Evolutionary conservation across 75 land plant species (phyloP).

Genomic region (Isoetes taiwanensis): DNA sequence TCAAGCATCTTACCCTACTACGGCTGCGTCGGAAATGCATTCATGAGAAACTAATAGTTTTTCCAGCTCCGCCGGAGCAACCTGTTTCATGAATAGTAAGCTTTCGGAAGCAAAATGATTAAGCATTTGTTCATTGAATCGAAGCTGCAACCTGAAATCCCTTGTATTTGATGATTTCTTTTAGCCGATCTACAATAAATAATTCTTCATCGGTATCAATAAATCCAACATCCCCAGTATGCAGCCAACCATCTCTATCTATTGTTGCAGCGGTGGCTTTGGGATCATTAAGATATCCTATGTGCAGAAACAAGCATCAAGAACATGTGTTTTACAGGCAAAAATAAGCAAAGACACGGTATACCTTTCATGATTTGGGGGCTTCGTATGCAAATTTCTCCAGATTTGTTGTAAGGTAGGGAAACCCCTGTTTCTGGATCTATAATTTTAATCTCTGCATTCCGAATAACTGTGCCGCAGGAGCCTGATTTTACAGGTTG

Average conservation of each 20-base stretch:
- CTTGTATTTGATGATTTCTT: conserved; percentile 62
- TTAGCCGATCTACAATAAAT: conserved; percentile 52
- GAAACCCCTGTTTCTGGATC: conserved; percentile 1
- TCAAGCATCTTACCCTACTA: conserved; percentile 88
- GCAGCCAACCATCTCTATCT: conserved; percentile 46
- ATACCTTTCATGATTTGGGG: conserved; percentile 1
- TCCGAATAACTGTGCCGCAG: conserved; percentile 1
- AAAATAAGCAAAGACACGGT: too few species aligned
- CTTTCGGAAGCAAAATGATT: too few species aligned
- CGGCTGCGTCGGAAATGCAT: conserved; percentile 72
- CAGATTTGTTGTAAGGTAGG: background rate
- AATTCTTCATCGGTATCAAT: conserved; percentile 40
- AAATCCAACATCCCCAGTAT: conserved; percentile 55
- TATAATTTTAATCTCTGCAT: background rate
- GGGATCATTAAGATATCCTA: conserved; percentile 24
- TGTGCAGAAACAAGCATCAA: too few species aligned
- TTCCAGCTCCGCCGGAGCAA: conserved; percentile 82
- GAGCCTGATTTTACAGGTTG: conserved; percentile 7
- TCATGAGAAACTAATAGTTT: conserved; percentile 42
- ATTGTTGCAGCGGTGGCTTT: conserved; percentile 30
- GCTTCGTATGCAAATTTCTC: background rate
- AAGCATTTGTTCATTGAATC: too few species aligned
- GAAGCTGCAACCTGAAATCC: conserved; percentile 66
- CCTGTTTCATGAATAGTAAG: too few species aligned
- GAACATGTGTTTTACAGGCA: too few species aligned